Base-by-base conservation (phyloP, 495 filamentous ascomycete species). In the Beverwykella pulmonaria region DNA sequence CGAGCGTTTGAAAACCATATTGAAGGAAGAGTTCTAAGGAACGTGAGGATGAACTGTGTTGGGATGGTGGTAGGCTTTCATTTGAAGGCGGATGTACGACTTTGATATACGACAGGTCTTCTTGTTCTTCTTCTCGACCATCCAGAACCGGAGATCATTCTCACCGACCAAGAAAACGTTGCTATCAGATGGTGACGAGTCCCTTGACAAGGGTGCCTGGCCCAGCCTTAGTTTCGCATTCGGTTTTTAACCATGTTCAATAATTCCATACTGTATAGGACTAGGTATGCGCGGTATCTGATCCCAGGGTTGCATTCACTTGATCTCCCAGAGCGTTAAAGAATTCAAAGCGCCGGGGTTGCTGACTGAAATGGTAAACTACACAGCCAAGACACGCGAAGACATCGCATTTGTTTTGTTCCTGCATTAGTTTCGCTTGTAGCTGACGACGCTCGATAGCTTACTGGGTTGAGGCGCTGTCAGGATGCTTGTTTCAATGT, bases 71-170 rank as follows among this genome's bases (percentile, higher is more conserved):
- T n/a, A n/a, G 17, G 17, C 8, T 14, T 44, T 7, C 39, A 44
- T 44, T 44, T 44, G 39, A 44, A 44, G 32, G 53, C 25, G 56
- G 25, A 32, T 15, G 25, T 19, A 41, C 56, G 36, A 27, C 56
- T 39, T 59, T 59, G 56, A 59, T 59, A 59, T 59, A 59, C 34
- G 22, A 9, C 22, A 52, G 26, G 23, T 26, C 4, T 26, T 23
- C 48, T 26, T 25, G 8, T 8, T 52, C 3, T 7, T 10, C 26
- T 48, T 8, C 46, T 23, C 17, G 15, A 48, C 26, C 22, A 15
- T 10, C 10, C 19, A 2, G 26, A 29, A 23, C 15, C 22, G 48
- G 26, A 29, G 48, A 52, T 23, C 5, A 10, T 7, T 9, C 22
- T 52, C 19, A n/a, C 8, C 48, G 26, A 52, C 20, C 48, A 10